These are phyloP conservation scores for Linum usitatissimum DNA, from an alignment of 345 rosid species.

Conservation along the genomic window DNA sequence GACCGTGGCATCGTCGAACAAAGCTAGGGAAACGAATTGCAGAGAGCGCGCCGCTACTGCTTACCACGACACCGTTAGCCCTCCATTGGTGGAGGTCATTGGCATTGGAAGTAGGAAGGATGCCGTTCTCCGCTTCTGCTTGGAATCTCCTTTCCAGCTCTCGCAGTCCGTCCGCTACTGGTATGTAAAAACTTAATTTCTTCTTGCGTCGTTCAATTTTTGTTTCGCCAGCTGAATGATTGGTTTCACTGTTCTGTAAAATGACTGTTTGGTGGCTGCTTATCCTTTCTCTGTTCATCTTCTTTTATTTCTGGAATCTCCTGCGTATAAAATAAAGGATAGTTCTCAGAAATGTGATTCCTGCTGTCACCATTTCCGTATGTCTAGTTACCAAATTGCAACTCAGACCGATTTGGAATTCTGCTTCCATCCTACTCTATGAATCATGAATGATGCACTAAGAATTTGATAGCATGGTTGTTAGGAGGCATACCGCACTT, in stretches of 20 bases:
- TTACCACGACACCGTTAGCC: neutral
- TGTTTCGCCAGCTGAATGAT: neutral
- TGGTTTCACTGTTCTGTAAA: neutral
- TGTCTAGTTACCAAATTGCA: too few relatives aligned
- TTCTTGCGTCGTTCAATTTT: neutral
- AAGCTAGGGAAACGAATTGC: neutral
- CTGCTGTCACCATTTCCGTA: too few relatives aligned
- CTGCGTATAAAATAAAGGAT: too few relatives aligned
- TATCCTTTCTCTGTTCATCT: too few relatives aligned
- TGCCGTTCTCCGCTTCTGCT: slow-evolving; percentile 62
- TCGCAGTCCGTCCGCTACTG: slow-evolving; percentile 61
- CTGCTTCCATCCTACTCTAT: too few relatives aligned
- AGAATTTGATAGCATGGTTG: too few relatives aligned
- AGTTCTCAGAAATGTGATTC: too few relatives aligned
- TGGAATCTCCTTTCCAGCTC: slow-evolving; percentile 46
- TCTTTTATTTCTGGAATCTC: too few relatives aligned
- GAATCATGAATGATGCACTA: too few relatives aligned
- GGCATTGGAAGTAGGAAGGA: slow-evolving; percentile 78
- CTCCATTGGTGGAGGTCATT: slow-evolving; percentile 41
- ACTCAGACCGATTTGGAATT: too few relatives aligned
- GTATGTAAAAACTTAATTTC: slow-evolving; percentile 23
- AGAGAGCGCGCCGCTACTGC: neutral
- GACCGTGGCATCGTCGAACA: neutral
- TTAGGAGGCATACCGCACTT: neutral
- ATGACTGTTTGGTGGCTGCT: neutral